phyloP scores from a whole-genome alignment of 345 rosid species.

The Kernera saxatilis region DNA sequence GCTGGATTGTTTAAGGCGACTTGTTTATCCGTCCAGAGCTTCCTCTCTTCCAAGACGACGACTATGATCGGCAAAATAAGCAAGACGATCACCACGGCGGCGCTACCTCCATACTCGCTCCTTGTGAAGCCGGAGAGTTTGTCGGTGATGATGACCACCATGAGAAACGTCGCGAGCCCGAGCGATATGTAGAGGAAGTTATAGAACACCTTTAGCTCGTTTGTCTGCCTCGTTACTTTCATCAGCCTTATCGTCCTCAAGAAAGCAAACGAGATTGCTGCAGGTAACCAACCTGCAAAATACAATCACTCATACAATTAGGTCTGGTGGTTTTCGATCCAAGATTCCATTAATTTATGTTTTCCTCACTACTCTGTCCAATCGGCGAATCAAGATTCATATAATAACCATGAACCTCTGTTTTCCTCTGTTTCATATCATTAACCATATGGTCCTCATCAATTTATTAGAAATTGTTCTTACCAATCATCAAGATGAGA shows the following conservation, averaged over 20 bases:
- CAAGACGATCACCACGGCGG: conserved; percentile 31
- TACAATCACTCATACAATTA: neutral
- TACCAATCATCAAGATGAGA: conserved; percentile 43
- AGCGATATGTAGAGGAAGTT: conserved; percentile 43
- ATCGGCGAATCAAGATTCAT: neutral
- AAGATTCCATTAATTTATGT: neutral
- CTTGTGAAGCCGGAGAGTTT: conserved; percentile 36
- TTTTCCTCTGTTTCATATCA: neutral
- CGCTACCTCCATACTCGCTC: conserved; percentile 34
- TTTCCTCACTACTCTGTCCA: neutral
- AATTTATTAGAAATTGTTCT: neutral
- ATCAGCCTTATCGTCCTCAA: conserved; percentile 39
- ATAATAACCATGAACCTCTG: neutral
- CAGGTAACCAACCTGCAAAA: conserved; percentile 41
- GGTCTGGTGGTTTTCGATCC: neutral
- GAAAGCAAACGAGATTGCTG: conserved; percentile 39
- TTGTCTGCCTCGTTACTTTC: conserved; percentile 28
- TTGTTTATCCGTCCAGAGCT: conserved; percentile 28
- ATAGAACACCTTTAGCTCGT: conserved; percentile 42
- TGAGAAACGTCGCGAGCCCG: conserved; percentile 44
- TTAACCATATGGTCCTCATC: neutral
- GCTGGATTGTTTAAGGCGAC: conserved; percentile 21
- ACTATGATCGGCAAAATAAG: conserved; percentile 39
- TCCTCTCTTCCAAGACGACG: conserved; percentile 41
- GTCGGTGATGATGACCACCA: conserved; percentile 36